Evolutionary conservation across 208 protist genomes (phyloP).

Genomic region (Trypanosoma avium): DNA sequence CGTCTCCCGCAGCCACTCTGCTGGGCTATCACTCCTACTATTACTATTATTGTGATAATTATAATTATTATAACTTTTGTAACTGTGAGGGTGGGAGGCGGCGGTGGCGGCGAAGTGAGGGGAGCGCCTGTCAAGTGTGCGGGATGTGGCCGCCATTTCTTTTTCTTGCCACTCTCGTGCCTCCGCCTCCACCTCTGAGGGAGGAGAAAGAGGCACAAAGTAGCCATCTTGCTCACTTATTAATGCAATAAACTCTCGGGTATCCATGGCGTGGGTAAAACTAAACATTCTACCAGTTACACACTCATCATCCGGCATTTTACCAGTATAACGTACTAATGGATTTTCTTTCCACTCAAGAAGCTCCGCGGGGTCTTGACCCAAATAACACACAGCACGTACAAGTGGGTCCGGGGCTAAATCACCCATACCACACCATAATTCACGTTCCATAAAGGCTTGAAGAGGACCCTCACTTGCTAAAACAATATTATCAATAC

Average conservation of each 20-base stretch:
- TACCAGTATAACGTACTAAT: conserved; percentile 31
- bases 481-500: conserved; percentile 59
- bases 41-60: neutral
- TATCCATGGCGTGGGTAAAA: conserved; percentile 28
- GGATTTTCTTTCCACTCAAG: conserved; percentile 42
- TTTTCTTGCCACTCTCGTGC: neutral
- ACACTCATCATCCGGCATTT: neutral
- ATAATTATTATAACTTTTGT: too few species aligned
- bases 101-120: neutral
- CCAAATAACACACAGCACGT: conserved; percentile 28
- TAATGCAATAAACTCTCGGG: conserved; percentile 29
- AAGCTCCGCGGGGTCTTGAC: conserved; percentile 28
- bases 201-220: conserved; percentile 18
- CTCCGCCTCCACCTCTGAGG: conserved; percentile 5
- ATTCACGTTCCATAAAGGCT: conserved; percentile 38
- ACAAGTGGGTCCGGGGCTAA: conserved; percentile 40
- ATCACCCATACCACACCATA: conserved; percentile 30
- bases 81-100: neutral
- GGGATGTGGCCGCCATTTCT: neutral
- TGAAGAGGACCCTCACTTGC: conserved; percentile 52
- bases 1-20: conserved; percentile 35
- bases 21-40: neutral
- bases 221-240: conserved; percentile 18
- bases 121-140: neutral
- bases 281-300: conserved; percentile 24